Conservation (phyloP, 305 asterid genomes). For the Rubia peregrina region DNA sequence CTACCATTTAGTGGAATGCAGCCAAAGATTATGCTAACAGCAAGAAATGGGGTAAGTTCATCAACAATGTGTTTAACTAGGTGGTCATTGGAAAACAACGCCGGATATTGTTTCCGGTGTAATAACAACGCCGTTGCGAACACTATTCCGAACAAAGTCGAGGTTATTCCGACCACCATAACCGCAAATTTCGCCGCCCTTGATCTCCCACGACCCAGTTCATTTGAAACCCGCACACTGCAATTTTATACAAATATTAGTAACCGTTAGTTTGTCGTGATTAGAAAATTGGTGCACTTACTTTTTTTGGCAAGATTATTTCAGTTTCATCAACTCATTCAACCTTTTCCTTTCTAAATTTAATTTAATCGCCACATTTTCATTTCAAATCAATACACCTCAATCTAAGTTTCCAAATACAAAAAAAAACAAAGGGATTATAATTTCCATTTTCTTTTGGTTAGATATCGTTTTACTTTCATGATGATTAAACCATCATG, state of each 20-base stretch:
- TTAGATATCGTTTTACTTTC: too few species aligned
- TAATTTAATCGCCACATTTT: too few species aligned
- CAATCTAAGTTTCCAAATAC: too few species aligned
- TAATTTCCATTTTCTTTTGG: too few species aligned
- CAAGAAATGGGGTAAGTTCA: constrained; percentile 39
- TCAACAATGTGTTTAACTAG: constrained; percentile 33
- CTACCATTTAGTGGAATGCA: constrained; percentile 12
- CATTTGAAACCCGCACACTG: constrained; percentile 58
- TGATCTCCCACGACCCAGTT: constrained; percentile 46
- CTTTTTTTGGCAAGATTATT: too few species aligned
- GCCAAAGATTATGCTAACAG: constrained; percentile 23
- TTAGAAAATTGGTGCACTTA: too few species aligned
- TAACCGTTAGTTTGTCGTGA: background rate
- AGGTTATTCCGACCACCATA: constrained; percentile 30
- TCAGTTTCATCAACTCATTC: too few species aligned
- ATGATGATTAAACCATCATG: too few species aligned
- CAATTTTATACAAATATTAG: background rate
- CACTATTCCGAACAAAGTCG: constrained; percentile 28
- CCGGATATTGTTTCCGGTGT: constrained; percentile 32
- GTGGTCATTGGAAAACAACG: constrained; percentile 26
- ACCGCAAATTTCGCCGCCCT: constrained; percentile 46
- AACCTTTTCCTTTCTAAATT: too few species aligned
- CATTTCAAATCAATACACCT: too few species aligned
- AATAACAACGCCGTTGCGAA: constrained; percentile 25
- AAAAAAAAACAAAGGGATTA: too few species aligned